These are phyloP conservation scores for Leucaena leucocephala DNA, from an alignment of 306 rosid genomes.

Conservation along the genomic window DNA sequence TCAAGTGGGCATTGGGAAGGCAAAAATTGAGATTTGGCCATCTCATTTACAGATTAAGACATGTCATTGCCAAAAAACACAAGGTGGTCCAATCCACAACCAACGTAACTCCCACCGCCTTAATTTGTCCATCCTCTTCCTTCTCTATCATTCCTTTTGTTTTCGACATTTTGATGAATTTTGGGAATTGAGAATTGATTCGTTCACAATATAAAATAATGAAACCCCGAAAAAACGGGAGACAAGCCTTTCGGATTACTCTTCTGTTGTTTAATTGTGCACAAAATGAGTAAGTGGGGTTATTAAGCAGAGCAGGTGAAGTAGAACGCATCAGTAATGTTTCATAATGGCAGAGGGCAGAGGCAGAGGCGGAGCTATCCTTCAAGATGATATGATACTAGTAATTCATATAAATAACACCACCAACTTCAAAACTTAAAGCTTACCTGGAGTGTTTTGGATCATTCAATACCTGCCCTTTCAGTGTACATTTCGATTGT, in stretches of 20 bases:
- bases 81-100: slow-evolving; percentile 40
- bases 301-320: neutral
- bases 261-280: neutral
- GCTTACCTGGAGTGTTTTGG: neutral
- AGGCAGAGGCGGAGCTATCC: too few relatives aligned
- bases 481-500: neutral
- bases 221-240: neutral
- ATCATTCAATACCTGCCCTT: neutral
- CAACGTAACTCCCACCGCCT: slow-evolving; percentile 25
- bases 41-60: slow-evolving; percentile 36
- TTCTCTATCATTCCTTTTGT: neutral
- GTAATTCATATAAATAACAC: neutral
- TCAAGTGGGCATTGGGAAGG: slow-evolving; percentile 24
- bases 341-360: neutral
- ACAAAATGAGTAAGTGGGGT: neutral
- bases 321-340: neutral
- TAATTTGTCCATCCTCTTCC: slow-evolving; percentile 14
- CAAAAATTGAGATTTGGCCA: slow-evolving; percentile 30
- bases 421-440: neutral
- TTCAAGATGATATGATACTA: too few relatives aligned
- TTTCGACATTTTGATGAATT: neutral
- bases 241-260: slow-evolving; percentile 6
- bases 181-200: slow-evolving; percentile 7
- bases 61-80: slow-evolving; percentile 18
- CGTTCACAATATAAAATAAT: neutral